Evolutionary conservation across 805 yeast species (phyloP).

Genomic region (Candida sithepensis): DNA sequence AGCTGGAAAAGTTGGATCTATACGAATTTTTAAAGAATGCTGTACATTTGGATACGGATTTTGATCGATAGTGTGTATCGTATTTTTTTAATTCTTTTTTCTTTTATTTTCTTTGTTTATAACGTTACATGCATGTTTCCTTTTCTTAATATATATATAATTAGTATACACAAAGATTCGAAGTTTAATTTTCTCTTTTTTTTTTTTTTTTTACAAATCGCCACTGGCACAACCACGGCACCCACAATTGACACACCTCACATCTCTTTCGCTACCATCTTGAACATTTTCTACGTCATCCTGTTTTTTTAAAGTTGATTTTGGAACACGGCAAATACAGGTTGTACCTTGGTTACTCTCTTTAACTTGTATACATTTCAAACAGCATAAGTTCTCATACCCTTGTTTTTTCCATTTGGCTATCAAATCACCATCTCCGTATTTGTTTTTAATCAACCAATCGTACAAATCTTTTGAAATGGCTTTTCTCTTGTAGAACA

Average conservation of each 20-base stretch:
- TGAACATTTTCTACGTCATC: slow-evolving; percentile 10
- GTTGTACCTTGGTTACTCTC: slow-evolving; percentile 65
- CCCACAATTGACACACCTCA: slow-evolving; percentile 77
- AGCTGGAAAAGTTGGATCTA: neutral
- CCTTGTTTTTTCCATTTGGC: slow-evolving; percentile 67
- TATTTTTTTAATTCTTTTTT: neutral
- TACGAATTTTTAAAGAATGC: slow-evolving; percentile 9
- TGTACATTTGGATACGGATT: slow-evolving; percentile 3
- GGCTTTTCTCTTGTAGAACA: slow-evolving; percentile 66
- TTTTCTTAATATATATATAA: neutral
- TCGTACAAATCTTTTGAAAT: slow-evolving; percentile 67
- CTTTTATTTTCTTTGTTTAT: neutral
- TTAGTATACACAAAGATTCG: neutral
- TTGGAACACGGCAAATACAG: slow-evolving; percentile 86
- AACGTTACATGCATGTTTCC: neutral
- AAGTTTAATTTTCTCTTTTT: too few relatives aligned
- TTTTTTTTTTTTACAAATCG: slow-evolving; percentile 37
- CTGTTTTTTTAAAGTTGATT: slow-evolving; percentile 38
- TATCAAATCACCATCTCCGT: slow-evolving; percentile 65
- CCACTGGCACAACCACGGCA: slow-evolving; percentile 81
- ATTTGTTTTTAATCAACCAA: slow-evolving; percentile 65
- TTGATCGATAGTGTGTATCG: neutral
- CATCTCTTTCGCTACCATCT: slow-evolving; percentile 26
- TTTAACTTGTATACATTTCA: slow-evolving; percentile 63
- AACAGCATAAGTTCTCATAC: slow-evolving; percentile 81